Evolutionary conservation across 2,329 filamentous ascomycete genomes (phyloP).

Genomic region (Hymenoscyphus occultus): DNA sequence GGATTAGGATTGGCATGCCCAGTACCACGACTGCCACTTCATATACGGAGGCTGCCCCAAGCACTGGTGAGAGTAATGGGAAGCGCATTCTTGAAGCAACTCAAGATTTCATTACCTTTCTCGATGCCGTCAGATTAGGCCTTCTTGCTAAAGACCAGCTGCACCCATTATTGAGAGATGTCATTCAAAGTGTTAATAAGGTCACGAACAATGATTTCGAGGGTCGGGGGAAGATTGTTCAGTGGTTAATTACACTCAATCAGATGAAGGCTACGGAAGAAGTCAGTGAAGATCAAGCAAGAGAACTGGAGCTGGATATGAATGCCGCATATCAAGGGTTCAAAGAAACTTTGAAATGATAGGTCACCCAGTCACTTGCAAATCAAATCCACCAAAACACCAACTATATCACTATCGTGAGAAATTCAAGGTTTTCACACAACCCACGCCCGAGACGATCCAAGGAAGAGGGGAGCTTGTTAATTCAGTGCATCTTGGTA

Average conservation of each 20-base stretch:
- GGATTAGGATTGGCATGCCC: conserved; percentile 87
- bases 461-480: neutral
- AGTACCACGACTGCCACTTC: conserved; percentile 65
- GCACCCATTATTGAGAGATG: conserved; percentile 91
- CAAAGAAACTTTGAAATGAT: conserved; percentile 50
- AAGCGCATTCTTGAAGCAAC: conserved; percentile 83
- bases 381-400: neutral
- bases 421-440: neutral
- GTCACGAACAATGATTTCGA: conserved; percentile 96
- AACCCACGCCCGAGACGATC: neutral
- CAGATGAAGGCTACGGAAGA: conserved; percentile 97
- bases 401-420: neutral
- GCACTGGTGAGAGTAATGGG: conserved; percentile 44
- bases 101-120: conserved; percentile 97
- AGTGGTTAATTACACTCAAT: conserved; percentile 96
- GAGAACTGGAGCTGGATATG: conserved; percentile 90
- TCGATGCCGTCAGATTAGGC: conserved; percentile 90
- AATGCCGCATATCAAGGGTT: conserved; percentile 93
- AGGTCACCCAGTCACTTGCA: neutral
- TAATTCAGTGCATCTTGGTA: neutral
- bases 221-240: conserved; percentile 92
- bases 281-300: conserved; percentile 78
- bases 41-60: conserved; percentile 40
- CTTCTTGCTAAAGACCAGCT: conserved; percentile 92
- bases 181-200: conserved; percentile 96